Evolutionary conservation across 768 basidiomycete genomes (phyloP), one percentile per base, ranked within the genome.

Genomic region (Russula olivacea): DNA sequence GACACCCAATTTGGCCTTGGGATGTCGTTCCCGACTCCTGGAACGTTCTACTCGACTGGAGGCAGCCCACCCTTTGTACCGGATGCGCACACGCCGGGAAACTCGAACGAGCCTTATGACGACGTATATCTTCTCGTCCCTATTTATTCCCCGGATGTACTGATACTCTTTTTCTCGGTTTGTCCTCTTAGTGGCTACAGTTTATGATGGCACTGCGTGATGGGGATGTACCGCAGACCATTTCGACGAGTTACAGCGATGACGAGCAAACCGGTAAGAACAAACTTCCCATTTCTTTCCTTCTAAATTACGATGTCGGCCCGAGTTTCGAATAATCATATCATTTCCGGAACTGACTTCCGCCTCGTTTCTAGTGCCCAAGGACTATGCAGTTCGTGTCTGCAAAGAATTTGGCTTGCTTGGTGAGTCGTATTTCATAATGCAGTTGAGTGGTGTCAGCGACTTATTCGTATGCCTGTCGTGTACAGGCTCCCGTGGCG

Each of bases 201-300:
- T 84, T 79, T 61, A 70, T 88, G n/a, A 73, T 82, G 0, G 67
- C 65, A 14, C 78, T 53, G 34, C 50, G 23, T 28, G 8, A 81
- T n/a, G 55, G 73, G 11, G 69, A 75, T 43, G 71, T 80, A 2
- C 86, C 87, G 15, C 79, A 82, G 65, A 76, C 82, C 6, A 87
- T 91, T 45, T 86, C 86, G 0, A 89, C 86, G 0, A 87, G 85
- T 66, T 90, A 90, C 69, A 85, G 80, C 4, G 88, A 90, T 52
- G 79, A 83, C 61, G 89, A 91, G 60, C 87, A 87, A 70, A 84
- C 86, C 32, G 81, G 86, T 85, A 61, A 49, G 36, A 54, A 34
- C 38, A 19, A 14, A 23, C 4, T 2, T 38, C 25, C n/a, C 15
- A 14, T 38, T 9, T 19, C 8, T 40, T 6, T 43, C 19, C 41